Evolutionary conservation across 1,284 basidiomycete genomes (phyloP), one percentile per base, ranked within the genome.

Genomic region (Moesziomyces parantarcticus): DNA sequence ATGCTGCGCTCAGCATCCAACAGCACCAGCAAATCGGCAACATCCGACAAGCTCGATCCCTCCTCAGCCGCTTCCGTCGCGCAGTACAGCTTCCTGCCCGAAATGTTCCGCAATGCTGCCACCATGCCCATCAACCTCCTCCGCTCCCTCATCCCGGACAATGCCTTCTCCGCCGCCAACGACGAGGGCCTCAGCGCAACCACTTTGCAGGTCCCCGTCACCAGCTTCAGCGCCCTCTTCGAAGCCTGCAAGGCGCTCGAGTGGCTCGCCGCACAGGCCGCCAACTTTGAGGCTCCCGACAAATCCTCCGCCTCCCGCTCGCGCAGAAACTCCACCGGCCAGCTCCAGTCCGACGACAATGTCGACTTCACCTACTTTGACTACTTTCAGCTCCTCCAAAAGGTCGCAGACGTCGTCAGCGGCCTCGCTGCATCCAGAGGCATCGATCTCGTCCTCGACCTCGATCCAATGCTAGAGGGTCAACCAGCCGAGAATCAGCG

Each of bases 171-270:
- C 13, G 46, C 58, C 16, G 25, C 60, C 9, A 42, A 49, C 3
- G 75, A 76, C 29, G 77, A 79, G 26, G 59, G 65, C 18, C 66
- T 77, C 23, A 70, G 65, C 32, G 67, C 75, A 11, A 75, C 64
- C 50, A 69, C 70, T 21, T 40, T 79, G 40, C 73, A 75, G 42
- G 60, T 79, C 5, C 77, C 77, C 16, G 64, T 77, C 44, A 64
- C 72, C n/a, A 74, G 68, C 58, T 58, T 79, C 41, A 67, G 63
- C 42, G 77, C 77, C 5, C 58, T 79, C 14, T 44, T 76, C n/a
- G 77, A 77, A 29, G 70, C 72, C 0, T 77, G 59, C 48, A 62
- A 75, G 23, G 56, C 58, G n/a, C 49, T 77, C 39, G 66, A 77
- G n/a, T 79, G 77, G 77, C 39, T 77, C 40, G 64, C 60, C 14